These are phyloP conservation scores for Manihot esculenta DNA, from an alignment of 441 rosid genomes.

Conservation along the genomic window DNA sequence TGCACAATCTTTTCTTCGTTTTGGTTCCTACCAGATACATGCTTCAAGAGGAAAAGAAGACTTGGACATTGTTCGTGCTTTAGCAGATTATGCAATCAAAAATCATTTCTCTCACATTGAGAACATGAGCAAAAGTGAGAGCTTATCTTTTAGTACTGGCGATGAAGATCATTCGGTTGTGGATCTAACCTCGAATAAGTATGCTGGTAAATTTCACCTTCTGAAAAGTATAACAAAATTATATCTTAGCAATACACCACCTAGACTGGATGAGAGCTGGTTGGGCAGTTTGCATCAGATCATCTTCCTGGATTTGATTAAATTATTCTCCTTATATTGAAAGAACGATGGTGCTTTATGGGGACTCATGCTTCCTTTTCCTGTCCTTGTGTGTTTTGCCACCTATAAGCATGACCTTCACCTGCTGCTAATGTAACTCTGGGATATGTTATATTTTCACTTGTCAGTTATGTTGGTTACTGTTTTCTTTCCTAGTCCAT, in stretches of 20 bases:
- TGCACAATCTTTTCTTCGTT: slow-evolving; percentile 80
- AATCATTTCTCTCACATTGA: slow-evolving; percentile 90
- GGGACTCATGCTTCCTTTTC: neutral
- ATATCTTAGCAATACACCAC: neutral
- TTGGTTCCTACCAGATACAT: slow-evolving; percentile 92
- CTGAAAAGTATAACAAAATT: neutral
- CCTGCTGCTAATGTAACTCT: neutral
- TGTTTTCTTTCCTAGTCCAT: too few species aligned
- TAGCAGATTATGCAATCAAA: slow-evolving; percentile 91
- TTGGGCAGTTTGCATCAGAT: neutral
- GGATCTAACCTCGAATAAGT: slow-evolving; percentile 92
- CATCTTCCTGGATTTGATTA: neutral
- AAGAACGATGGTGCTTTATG: neutral
- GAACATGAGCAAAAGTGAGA: slow-evolving; percentile 74
- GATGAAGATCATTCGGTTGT: slow-evolving; percentile 73
- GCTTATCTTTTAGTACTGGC: slow-evolving; percentile 83
- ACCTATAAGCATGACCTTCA: too few species aligned
- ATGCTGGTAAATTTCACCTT: slow-evolving; percentile 65
- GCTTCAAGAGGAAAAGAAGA: slow-evolving; percentile 91
- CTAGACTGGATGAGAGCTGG: neutral
- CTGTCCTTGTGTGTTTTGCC: too few species aligned
- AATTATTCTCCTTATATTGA: neutral
- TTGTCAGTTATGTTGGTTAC: neutral
- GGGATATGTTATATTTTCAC: neutral
- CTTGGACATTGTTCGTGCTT: slow-evolving; percentile 62